Conservation (phyloP, 257 asterid genomes). For the Rubia yunnanensis region DNA sequence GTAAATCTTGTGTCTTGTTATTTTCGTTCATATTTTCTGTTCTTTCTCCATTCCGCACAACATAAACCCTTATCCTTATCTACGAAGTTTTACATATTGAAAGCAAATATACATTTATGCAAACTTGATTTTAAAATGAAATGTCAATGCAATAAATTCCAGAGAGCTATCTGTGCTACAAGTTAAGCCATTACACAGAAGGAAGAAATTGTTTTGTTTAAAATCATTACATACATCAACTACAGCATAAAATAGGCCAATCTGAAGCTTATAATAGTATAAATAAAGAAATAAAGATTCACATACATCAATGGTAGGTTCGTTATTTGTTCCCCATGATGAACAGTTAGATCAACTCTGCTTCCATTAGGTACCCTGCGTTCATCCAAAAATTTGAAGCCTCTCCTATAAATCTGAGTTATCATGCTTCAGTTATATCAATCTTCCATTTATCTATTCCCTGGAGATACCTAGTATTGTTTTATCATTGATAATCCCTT, state of each 20-base stretch:
- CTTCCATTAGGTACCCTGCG: conserved; percentile 97
- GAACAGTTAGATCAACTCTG: conserved; percentile 58
- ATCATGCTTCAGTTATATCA: not conserved
- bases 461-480: not conserved
- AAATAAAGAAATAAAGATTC: conserved; percentile 10
- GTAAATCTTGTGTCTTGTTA: too few relatives aligned
- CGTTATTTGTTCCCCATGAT: conserved; percentile 57
- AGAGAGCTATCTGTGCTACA: not conserved
- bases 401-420: not conserved
- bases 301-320: conserved; percentile 60
- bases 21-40: too few relatives aligned
- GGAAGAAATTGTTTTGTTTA: not conserved
- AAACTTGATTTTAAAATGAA: not conserved
- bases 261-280: not conserved
- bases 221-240: not conserved
- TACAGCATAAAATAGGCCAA: not conserved
- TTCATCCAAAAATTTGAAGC: conserved; percentile 15
- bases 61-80: not conserved
- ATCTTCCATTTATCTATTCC: not conserved
- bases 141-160: too few relatives aligned
- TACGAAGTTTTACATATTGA: not conserved
- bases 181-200: not conserved
- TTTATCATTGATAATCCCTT: not conserved
- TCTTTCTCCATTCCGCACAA: too few relatives aligned
- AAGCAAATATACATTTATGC: not conserved